Evolutionary conservation across 2,329 filamentous ascomycete genomes (phyloP).

Genomic region (Colletotrichum destructivum): DNA sequence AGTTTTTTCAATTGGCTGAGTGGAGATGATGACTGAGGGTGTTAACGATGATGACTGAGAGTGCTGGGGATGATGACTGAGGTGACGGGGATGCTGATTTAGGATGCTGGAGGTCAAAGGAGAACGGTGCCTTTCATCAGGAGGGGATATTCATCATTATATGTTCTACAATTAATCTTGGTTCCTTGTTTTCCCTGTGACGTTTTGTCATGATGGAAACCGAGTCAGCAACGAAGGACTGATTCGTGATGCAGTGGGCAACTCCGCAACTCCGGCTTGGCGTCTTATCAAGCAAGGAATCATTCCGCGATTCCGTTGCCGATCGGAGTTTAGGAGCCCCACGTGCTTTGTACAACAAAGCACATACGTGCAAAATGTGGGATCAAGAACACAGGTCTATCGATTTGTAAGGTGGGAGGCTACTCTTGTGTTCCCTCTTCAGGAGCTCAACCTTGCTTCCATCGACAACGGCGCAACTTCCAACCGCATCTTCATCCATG

Average conservation of each 20-base stretch:
- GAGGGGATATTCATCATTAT: not conserved
- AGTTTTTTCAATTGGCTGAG: not conserved
- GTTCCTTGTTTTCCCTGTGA: constrained; percentile 7
- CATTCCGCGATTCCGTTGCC: constrained; percentile 9
- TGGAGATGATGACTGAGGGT: not conserved
- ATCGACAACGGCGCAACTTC: too few relatives aligned
- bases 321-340: not conserved
- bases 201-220: not conserved
- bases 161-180: not conserved
- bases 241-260: not conserved
- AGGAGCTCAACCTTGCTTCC: too few relatives aligned
- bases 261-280: constrained; percentile 17
- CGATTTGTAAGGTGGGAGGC: not conserved
- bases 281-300: constrained; percentile 1
- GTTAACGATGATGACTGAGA: not conserved
- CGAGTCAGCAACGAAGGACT: not conserved
- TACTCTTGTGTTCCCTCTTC: not conserved
- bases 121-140: too few relatives aligned
- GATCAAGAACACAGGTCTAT: not conserved
- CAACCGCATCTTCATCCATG: not conserved
- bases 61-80: too few relatives aligned
- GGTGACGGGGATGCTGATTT: not conserved
- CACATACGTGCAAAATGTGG: too few relatives aligned
- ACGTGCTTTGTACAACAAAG: too few relatives aligned
- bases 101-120: not conserved